Percentiles rank a stretch among this genome's conserved stretches.
These are phyloP conservation scores for Ceriops tagal DNA, from an alignment of 345 rosid species.

Conservation along the genomic window DNA sequence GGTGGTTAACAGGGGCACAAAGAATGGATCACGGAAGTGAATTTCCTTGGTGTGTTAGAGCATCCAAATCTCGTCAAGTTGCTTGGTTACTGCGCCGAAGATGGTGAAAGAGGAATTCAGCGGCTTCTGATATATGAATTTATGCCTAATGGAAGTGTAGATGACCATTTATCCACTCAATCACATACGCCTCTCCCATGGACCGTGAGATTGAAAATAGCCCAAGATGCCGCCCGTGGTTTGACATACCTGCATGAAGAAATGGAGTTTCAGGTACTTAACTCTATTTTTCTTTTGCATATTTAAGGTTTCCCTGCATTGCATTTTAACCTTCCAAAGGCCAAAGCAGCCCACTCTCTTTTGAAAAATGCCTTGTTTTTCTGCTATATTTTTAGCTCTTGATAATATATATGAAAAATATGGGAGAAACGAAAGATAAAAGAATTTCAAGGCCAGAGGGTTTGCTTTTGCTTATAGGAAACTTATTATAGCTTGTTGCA, in stretches of 20 bases:
- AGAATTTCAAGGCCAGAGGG: background rate
- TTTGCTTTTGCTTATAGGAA: too few relatives aligned
- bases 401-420: too few relatives aligned
- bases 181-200: slow-evolving; percentile 62
- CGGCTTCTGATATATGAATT: slow-evolving; percentile 78
- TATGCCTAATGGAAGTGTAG: slow-evolving; percentile 81
- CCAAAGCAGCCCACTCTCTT: too few relatives aligned
- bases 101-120: slow-evolving; percentile 90
- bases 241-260: slow-evolving; percentile 75
- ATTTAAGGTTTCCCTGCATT: slow-evolving; percentile 1
- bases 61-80: slow-evolving; percentile 85
- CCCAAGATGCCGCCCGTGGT: slow-evolving; percentile 90
- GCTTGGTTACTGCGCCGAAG: slow-evolving; percentile 88
- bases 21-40: slow-evolving; percentile 92
- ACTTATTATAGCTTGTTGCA: too few relatives aligned
- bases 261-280: slow-evolving; percentile 82
- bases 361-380: too few relatives aligned
- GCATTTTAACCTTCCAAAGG: background rate
- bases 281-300: slow-evolving; percentile 3
- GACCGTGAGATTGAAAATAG: slow-evolving; percentile 76
- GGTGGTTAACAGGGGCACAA: slow-evolving; percentile 70
- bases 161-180: slow-evolving; percentile 51
- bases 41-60: slow-evolving; percentile 81
- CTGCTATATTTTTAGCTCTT: too few relatives aligned
- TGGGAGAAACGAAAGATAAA: background rate